These are phyloP conservation scores for Cladosporium sp. DNA, from an alignment of 2,329 filamentous ascomycete genomes.

Conservation along the genomic window DNA sequence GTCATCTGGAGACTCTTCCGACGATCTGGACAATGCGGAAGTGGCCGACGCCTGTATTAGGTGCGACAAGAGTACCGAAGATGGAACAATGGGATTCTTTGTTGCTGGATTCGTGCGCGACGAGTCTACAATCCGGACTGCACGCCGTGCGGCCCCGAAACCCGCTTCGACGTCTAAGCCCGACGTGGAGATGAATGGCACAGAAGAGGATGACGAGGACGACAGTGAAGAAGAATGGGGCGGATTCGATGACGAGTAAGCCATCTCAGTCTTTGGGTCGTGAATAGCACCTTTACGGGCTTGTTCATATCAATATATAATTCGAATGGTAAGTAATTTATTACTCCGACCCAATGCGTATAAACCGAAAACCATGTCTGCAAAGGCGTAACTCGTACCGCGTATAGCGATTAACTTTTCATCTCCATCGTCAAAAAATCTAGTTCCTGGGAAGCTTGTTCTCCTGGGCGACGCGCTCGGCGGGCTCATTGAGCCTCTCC, in stretches of 20 bases:
- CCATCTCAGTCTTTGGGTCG: not conserved
- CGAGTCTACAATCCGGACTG: constrained; percentile 7
- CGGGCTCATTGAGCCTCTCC: constrained; percentile 38
- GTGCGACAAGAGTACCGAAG: constrained; percentile 75
- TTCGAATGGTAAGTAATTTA: constrained; percentile 10
- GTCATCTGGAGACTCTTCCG: not conserved
- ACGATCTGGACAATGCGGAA: constrained; percentile 25
- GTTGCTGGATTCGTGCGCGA: constrained; percentile 80
- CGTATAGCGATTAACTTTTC: not conserved
- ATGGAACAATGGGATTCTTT: constrained; percentile 93
- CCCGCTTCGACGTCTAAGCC: not conserved
- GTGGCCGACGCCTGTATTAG: constrained; percentile 76
- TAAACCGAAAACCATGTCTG: constrained; percentile 1
- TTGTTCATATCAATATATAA: constrained; percentile 17
- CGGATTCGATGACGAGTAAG: constrained; percentile 42
- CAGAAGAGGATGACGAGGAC: not conserved
- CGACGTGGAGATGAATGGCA: not conserved
- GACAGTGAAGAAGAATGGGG: constrained; percentile 38
- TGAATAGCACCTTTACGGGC: constrained; percentile 30
- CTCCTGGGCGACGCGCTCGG: constrained; percentile 33
- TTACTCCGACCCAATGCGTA: constrained; percentile 13
- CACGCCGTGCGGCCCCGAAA: not conserved
- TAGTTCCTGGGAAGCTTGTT: constrained; percentile 14
- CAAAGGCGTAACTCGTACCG: constrained; percentile 11
- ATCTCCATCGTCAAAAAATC: not conserved